Percentiles rank a stretch among this genome's conserved stretches.
These are phyloP conservation scores for Grammothele lineata DNA, from an alignment of 768 basidiomycete species.

Conservation along the genomic window DNA sequence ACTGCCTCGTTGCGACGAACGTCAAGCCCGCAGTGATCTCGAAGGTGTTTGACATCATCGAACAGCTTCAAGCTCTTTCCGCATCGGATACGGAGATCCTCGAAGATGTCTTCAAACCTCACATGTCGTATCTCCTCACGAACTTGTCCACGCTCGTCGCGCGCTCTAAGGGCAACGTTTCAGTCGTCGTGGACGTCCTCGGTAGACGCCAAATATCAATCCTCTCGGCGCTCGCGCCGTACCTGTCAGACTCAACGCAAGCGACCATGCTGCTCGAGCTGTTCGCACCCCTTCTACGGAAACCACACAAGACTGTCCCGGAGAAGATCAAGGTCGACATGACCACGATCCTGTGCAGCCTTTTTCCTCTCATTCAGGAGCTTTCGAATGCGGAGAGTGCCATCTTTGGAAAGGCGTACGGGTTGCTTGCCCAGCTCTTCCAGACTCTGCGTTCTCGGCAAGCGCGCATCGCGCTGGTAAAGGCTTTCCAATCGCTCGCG, in stretches of 20 bases:
- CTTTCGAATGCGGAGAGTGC: conserved; percentile 41
- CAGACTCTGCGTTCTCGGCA: conserved; percentile 67
- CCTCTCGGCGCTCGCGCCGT: conserved; percentile 74
- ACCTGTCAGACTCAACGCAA: conserved; percentile 64
- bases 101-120: conserved; percentile 57
- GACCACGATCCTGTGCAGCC: conserved; percentile 61
- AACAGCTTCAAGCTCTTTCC: conserved; percentile 57
- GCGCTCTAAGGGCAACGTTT: conserved; percentile 45
- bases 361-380: conserved; percentile 66
- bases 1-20: conserved; percentile 74
- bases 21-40: conserved; percentile 84
- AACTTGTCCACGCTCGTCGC: conserved; percentile 71
- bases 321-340: conserved; percentile 87
- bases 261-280: conserved; percentile 68
- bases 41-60: conserved; percentile 82
- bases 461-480: conserved; percentile 65
- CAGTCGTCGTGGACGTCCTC: conserved; percentile 52
- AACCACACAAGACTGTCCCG: conserved; percentile 67
- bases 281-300: conserved; percentile 76
- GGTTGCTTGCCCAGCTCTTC: conserved; percentile 72
- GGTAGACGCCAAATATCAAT: conserved; percentile 80
- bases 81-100: conserved; percentile 45
- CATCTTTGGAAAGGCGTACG: conserved; percentile 51
- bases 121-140: conserved; percentile 64
- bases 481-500: conserved; percentile 55